Evolutionary conservation across 1,284 basidiomycete genomes (phyloP).

Genomic region (Singerocomus inundabilis): DNA sequence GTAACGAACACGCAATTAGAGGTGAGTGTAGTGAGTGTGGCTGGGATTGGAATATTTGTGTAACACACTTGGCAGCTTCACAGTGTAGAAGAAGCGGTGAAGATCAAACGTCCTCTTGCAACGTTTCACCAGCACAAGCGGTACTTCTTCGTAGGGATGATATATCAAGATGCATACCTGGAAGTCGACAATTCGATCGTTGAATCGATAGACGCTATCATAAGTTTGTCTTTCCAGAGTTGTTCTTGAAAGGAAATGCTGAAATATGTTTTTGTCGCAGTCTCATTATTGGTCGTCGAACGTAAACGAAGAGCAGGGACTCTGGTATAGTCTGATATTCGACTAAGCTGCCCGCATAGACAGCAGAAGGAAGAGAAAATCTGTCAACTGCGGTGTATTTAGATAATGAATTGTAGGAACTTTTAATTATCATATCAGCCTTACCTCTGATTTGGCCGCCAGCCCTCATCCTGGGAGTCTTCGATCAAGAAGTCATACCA

Average conservation of each 20-base stretch:
- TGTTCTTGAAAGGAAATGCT: not conserved
- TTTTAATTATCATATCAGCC: constrained; percentile 1
- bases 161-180: constrained; percentile 39
- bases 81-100: constrained; percentile 7
- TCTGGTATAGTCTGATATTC: constrained; percentile 4
- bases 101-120: constrained; percentile 28
- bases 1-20: constrained; percentile 9
- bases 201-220: constrained; percentile 39
- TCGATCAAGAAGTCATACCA: constrained; percentile 85
- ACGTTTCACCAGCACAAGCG: constrained; percentile 39
- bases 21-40: constrained; percentile 3
- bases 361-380: not conserved
- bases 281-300: constrained; percentile 25
- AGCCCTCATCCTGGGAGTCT: constrained; percentile 62
- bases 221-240: constrained; percentile 27
- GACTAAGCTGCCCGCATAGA: not conserved
- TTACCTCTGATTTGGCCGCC: constrained; percentile 38
- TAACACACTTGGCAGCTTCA: constrained; percentile 16
- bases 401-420: constrained; percentile 8
- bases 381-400: constrained; percentile 19
- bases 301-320: constrained; percentile 14
- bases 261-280: constrained; percentile 8
- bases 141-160: constrained; percentile 35
- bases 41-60: not conserved
- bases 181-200: constrained; percentile 37